Base-by-base conservation (phyloP, 2,329 filamentous ascomycete genomes). In the Xylaria sp. region DNA sequence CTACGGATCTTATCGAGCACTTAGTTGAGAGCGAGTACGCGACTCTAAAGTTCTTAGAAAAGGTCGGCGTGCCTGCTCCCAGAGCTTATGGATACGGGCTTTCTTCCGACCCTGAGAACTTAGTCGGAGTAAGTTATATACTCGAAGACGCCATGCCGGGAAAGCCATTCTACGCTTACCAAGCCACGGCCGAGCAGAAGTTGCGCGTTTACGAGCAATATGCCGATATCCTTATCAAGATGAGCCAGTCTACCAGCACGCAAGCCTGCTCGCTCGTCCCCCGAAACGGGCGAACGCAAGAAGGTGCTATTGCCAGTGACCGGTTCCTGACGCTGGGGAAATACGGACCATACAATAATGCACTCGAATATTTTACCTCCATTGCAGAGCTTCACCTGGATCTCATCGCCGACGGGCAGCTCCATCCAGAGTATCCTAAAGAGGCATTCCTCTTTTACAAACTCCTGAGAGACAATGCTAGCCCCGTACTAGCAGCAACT, bases 81-180 rank as follows among this genome's bases (percentile, higher is more conserved):
- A 63, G 63, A 33, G 67, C 64, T 31, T 48, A 69, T 33, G 67
- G 53, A 10, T 67, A 63, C n/a, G 67, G 64, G 15, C 64, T 67
- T 38, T 58, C 49, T 67, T 67, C 54, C 13, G 49, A 69, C 26
- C 42, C 67, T 4, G 13, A 33, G 0, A 66, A 61, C n/a, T 40
- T 38, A 33, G 64, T 61, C n/a, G 31, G 38, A n/a, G 44, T 67
- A 13, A 44, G 64, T 56, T 69, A 69, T 49, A 64, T 64, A 57
- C 59, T 69, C 31, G 64, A 67, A 33, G 64, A 69, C 23, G 59
- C 54, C 46, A 69, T 69, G 56, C 67, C 64, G 15, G 54, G 67
- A 13, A 33, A 23, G 15, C 64, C 63, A 10, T 69, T 67, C 49
- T 60, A 69, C 40, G 59, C 54, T 20, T 3, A 66, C 13, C 7